Evolutionary conservation across 192 early-diverging fungal genomes (phyloP), one percentile per base, ranked within the genome.

Genomic region (Coemansia sp.): DNA sequence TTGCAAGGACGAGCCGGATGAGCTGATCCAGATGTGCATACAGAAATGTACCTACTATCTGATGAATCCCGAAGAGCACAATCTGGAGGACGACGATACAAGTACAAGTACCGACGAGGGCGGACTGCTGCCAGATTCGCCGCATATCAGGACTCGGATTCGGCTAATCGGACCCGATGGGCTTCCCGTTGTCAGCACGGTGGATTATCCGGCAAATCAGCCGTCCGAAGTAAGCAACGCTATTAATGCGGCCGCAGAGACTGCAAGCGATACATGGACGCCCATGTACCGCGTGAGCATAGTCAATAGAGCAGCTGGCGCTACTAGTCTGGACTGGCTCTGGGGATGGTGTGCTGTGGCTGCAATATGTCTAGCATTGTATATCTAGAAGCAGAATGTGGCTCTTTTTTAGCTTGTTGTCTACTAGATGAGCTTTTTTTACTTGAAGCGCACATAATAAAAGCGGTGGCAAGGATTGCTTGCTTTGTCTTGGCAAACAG

Each of bases 131-230:
- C 46, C 70, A 1, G 66, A 71, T 1, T 72, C 71, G 19, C 71
- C 74, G 38, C 75, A 74, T 59, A 6, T 77, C 19, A 42, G 61
- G 48, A 77, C 74, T 7, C 61, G 74, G 2, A 64, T 83, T 10
- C 65, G 80, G 61, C 54, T 83, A 7, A 83, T 83, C n/a, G 80
- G 80, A 5, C 80, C 80, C 7, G 69, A 83, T 32, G 80, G 80
- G 12, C 75, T 83, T 5, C 80, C 80, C 10, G 20, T 83, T 14
- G 14, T 53, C 20, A 40, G 55, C 7, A 70, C 67, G 13, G 16
- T 16, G 1, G 32, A 58, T 0, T 12, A 58, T 22, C 14, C 45
- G 5, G 69, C 42, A 4, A 10, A 45, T 11, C 53, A 25, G 37
- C 61, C 61, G 13, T 10, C 50, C 12, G 22, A n/a, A 20, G 6